Evolutionary conservation across 1,284 basidiomycete species (phyloP).

Genomic region (Sphagnurus paluster): DNA sequence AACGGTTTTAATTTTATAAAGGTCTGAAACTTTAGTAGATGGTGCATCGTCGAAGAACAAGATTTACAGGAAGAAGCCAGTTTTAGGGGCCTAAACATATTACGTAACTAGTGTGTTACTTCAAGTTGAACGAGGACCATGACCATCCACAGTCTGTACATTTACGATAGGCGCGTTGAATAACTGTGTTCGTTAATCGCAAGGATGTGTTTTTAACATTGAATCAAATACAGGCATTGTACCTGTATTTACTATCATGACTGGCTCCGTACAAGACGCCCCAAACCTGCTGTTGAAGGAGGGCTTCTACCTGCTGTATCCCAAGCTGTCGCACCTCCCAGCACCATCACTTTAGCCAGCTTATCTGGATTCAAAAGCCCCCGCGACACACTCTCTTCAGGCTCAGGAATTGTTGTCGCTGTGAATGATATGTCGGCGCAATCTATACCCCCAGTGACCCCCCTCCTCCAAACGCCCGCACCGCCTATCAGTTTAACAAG

Average conservation of each 20-base stretch:
- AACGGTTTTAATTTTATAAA: conserved; percentile 6
- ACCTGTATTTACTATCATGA: conserved; percentile 92
- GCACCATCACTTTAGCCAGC: conserved; percentile 31
- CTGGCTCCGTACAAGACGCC: conserved; percentile 81
- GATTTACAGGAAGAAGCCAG: too few species aligned
- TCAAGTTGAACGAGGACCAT: conserved; percentile 36
- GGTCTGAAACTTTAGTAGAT: too few species aligned
- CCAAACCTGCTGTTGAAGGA: conserved; percentile 69
- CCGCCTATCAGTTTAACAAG: conserved; percentile 31
- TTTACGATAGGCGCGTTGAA: conserved; percentile 75
- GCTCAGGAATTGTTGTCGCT: conserved; percentile 68
- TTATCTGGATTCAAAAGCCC: conserved; percentile 49
- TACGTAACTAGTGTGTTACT: conserved; percentile 6
- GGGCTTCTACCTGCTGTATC: conserved; percentile 77
- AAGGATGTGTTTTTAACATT: conserved; percentile 8
- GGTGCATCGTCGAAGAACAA: too few species aligned
- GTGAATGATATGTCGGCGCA: conserved; percentile 50
- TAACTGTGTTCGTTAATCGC: conserved; percentile 10
- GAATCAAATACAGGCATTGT: conserved; percentile 68
- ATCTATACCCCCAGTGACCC: conserved; percentile 33
- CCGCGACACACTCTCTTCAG: conserved; percentile 60
- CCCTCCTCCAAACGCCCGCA: conserved; percentile 36
- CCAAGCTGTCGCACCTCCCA: conserved; percentile 50
- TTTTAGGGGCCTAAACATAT: too few species aligned
- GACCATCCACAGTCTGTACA: conserved; percentile 88